Evolutionary conservation across 306 rosid genomes (phyloP), one percentile per base, ranked within the genome.

Genomic region (Citrullus amarus): DNA sequence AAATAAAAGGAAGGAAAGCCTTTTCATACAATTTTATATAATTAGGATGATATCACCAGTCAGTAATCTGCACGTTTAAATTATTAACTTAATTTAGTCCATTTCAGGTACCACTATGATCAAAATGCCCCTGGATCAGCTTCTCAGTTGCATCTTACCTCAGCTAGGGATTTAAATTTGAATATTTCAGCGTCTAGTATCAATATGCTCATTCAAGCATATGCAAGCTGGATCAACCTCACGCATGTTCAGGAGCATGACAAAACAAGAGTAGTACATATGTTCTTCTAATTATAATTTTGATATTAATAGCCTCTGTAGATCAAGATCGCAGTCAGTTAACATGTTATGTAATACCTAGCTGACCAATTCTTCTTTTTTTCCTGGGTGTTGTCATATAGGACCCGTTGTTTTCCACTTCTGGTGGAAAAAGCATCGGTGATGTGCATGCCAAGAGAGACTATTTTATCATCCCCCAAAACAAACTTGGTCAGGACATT

Each of bases 161-260:
- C 93, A 80, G 89, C 97, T 70, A 85, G 95, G 85, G 97, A 95
- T 80, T 84, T 95, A 88, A 95, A 95, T 84, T 66, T 95, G 85
- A 95, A 95, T 82, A 86, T 95, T 83, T 89, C 99, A 48, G 93
- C 93, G 54, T 95, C 97, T 63, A 95, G 90, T 87, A 92, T 86
- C 77, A 95, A 95, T 85, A 91, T 95, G 97, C 86, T 95, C 76
- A 91, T 95, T 86, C 97, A 95, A 88, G 99, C 97, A 81, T 95
- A 95, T 91, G 92, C 99, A 71, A 95, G 97, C 86, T 95, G 99
- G 99, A 92, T 80, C 79, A 92, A 89, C 86, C 97, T 92, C 58
- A 87, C 86, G 82, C 83, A 82, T 81, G 87, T 87, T 80, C 86
- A 84, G 63, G 89, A 86, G 80, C 36, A 76, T 86, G 75, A 82